Evolutionary conservation across 257 asterid genomes (phyloP), one percentile per base, ranked within the genome.

Genomic region (Euphrasia confusa): DNA sequence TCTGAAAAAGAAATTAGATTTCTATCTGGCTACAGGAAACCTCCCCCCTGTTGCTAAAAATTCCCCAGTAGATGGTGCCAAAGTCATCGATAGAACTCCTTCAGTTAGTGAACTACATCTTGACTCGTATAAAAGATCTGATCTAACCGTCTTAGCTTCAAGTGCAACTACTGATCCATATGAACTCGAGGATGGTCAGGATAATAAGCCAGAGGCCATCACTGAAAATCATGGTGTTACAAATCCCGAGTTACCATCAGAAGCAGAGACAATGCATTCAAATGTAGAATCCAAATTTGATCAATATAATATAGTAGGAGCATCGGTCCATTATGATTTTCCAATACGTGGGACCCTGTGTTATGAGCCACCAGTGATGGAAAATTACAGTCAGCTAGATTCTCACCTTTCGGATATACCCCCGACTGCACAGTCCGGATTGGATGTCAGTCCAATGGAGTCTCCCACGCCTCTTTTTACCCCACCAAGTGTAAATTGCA

Each of bases 1-100:
- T 72, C 72, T 92, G 74, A 92, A 85, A 82, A 92, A 92, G 79
- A 92, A 89, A 81, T 65, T 79, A n/a, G 97, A 92, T 73, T 83
- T 89, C 76, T 89, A 86, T 80, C 63, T 80, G 70, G 93, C 93
- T 56, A 89, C 97, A 12, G 99, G 96, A 55, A 89, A 80, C 73
- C 95, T 92, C 63, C 96, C 95, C 18, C 89, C 87, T 6, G 80
- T 68, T 64, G 74, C 90, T 54, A 88, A 82, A 74, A 79, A 49
- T 61, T 72, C 66, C 68, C 52, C 68, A 45, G 77, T 66, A 67
- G 74, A 73, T 72, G 79, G 85, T 67, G 67, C 77, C 42, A 68
- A 72, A 72, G 88, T 75, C 65, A 44, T 54, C 42, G 66, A 58
- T 65, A 75, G 75, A 65, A 69, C 55, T 2, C 30, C 79, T 70